Percentiles rank a stretch among this genome's conserved stretches.
These are phyloP conservation scores for Penicillium sp. DNA, from an alignment of 2,329 filamentous ascomycete species.

Conservation along the genomic window DNA sequence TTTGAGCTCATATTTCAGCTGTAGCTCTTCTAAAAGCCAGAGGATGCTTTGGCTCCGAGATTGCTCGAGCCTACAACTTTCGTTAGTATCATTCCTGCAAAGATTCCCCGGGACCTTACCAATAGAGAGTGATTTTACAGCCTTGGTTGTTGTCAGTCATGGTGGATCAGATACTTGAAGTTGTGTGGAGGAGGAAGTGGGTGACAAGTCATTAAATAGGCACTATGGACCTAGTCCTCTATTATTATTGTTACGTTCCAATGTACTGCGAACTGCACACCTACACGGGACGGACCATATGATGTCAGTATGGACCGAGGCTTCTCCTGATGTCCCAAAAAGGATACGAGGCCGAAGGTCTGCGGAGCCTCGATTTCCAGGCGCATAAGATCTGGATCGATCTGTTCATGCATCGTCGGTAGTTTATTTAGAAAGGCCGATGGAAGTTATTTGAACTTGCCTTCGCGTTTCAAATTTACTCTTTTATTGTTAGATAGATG, in stretches of 20 bases:
- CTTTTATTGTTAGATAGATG: too few relatives aligned
- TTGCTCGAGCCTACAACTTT: constrained; percentile 64
- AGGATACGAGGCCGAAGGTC: background rate
- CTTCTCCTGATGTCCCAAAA: constrained; percentile 3
- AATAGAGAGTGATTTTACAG: constrained; percentile 61
- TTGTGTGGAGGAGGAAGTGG: background rate
- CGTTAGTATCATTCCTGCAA: constrained; percentile 1
- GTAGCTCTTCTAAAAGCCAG: constrained; percentile 81
- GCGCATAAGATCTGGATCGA: background rate
- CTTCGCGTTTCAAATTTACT: too few relatives aligned
- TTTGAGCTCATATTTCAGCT: constrained; percentile 73
- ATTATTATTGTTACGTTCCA: too few relatives aligned
- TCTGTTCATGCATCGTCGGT: background rate
- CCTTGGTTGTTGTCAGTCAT: constrained; percentile 28
- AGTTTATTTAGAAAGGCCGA: too few relatives aligned
- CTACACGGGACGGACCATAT: too few relatives aligned
- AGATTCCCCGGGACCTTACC: constrained; percentile 42
- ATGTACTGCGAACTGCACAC: too few relatives aligned
- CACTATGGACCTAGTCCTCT: too few relatives aligned
- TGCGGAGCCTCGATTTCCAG: background rate
- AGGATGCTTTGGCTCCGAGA: constrained; percentile 79
- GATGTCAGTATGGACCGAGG: constrained; percentile 10
- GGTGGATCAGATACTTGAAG: background rate
- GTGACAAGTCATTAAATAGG: too few relatives aligned
- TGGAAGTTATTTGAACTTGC: too few relatives aligned